Evolutionary conservation across 2,329 filamentous ascomycete species (phyloP).

Genomic region (Sporothrix dimorphospora): DNA sequence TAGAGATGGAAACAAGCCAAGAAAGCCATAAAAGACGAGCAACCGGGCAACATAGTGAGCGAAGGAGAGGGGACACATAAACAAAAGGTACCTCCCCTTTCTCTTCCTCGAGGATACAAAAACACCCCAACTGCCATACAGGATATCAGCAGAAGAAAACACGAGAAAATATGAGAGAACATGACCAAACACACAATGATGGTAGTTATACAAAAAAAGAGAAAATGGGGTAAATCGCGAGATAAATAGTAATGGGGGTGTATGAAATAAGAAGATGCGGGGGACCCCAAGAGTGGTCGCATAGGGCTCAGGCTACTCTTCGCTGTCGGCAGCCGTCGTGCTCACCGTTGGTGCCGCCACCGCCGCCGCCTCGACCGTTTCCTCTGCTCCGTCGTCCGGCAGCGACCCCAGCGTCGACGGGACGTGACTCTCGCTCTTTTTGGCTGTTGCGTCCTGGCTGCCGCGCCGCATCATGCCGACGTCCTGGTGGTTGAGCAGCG

Average conservation of each 20-base stretch:
- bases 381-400: constrained; percentile 44
- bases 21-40: not conserved
- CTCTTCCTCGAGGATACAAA: not conserved
- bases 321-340: not conserved
- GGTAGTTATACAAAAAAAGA: constrained; percentile 21
- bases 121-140: constrained; percentile 13
- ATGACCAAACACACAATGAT: constrained; percentile 14
- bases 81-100: not conserved
- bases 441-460: constrained; percentile 50
- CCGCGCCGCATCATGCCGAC: constrained; percentile 50
- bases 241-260: not conserved
- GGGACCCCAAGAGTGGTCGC: not conserved
- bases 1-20: not conserved
- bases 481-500: constrained; percentile 56
- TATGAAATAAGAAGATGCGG: not conserved
- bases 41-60: not conserved
- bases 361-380: constrained; percentile 27
- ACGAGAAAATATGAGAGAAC: not conserved
- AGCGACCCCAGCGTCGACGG: constrained; percentile 47
- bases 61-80: too few species aligned
- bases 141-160: constrained; percentile 12
- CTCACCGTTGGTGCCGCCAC: not conserved
- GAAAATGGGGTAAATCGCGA: constrained; percentile 1
- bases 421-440: constrained; percentile 45
- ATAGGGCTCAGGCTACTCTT: not conserved